Base-by-base conservation (phyloP, 2,329 filamentous ascomycete genomes). In the Fusarium brevicatenulatum region DNA sequence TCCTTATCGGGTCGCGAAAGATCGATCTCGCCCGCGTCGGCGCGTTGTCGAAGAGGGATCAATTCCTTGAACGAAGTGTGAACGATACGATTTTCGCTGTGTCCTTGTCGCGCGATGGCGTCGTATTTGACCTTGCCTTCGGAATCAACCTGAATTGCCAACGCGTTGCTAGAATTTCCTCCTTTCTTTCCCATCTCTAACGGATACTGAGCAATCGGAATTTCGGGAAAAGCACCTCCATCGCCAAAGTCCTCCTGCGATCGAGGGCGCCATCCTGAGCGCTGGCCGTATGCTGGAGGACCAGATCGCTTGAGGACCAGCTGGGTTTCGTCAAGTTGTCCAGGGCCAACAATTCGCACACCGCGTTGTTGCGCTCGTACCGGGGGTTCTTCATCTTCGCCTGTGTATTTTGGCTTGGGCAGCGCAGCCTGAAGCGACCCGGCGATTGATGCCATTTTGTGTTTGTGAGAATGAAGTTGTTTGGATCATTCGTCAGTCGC, bases 111-210 rank as follows among this genome's bases (percentile, higher is more conserved):
- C 57, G 95, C 95, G 79, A 99, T 97, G 60, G 95, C 95, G 81
- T 97, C 95, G 85, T 98, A 99, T 83, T 97, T 97, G 71, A 98
- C 93, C 80, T 97, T 97, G 49, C 96, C 96, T 74, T 97, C 92
- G 1, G 88, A 90, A 80, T 98, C 95, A 40, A 98, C 95, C 81
- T 97, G 93, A 37, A 98, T 88, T n/a, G 95, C 92, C 53, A 99
- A 88, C 62, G 96, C 95, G 83, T 97, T 98, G 74, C 91, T 96
- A 52, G 88, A 90, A 37, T 86, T 88, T 13, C 90, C 85, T 40
- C 88, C 87, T 83, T 97, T 97, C 78, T 92, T 91, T 66, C 95
- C 95, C 94, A 98, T 98, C 67, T 97, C 94, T 56, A 97, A 89
- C 16, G 96, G 96, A 80, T 98, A 99, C 80, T 99, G 96, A 47